Evolutionary conservation across 139 green algal species (phyloP), one percentile per base, ranked within the genome.

Genomic region (Asterochloris sp.): DNA sequence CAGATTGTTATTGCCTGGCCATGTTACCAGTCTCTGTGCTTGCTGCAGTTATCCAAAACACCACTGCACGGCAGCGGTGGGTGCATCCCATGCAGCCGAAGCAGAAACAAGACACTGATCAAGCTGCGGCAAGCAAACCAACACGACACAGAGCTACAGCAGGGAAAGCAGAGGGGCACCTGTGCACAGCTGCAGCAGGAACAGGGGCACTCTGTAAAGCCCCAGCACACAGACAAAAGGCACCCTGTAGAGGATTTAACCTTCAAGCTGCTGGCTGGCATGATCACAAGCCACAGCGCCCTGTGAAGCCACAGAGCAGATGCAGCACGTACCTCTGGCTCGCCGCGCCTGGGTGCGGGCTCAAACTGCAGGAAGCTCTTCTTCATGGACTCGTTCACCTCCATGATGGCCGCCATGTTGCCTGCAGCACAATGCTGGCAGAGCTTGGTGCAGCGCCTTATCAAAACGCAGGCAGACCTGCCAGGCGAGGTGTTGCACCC

Each of bases 391-490:
- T 99, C 97, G 27, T 91, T 91, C n/a, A 99, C 93, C 87, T 99
- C 97, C 95, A 99, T 98, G 88, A 99, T 99, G 29, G 96, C 96
- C 17, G 97, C 97, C 89, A 97, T 93, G 89, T 98, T 98, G 69
- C 95, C 94, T 93, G 86, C 23, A 69, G 15, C 69, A 60, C 10
- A 14, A 61, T 19, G 78, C 19, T 80, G 76, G 47, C 21, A 26
- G 66, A 26, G 66, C 66, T 21, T 8, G 4, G 66, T 71, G 66
- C 66, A 71, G 66, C 38, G 38, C 38, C 38, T 6, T 10, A 6
- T 54, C 6, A 6, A 6, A 6, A 6, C 38, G 38, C 38, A 54
- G 38, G 38, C 38, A 54, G 38, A 54, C 38, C 38, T 54, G 38
- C 38, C 38, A 54, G 4, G 38, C 38, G 6, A 54, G 38, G 38